Conservation (phyloP, 768 basidiomycete genomes). For the Macrolepiota dolichaula region DNA sequence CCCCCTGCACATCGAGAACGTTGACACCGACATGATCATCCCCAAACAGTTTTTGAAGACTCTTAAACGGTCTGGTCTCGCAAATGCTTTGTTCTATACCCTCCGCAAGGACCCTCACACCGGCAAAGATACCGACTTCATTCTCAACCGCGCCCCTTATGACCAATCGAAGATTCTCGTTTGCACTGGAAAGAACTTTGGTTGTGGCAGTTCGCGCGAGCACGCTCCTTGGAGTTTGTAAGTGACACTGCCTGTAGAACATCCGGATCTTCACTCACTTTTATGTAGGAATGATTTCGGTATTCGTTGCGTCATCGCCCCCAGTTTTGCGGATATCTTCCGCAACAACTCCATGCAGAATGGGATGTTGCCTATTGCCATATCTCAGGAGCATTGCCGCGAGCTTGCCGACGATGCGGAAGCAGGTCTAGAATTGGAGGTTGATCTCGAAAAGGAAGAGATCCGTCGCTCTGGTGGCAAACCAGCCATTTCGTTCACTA, state of each 20-base stretch:
- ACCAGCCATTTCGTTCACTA: constrained; percentile 68
- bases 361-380: constrained; percentile 79
- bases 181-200: constrained; percentile 86
- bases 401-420: constrained; percentile 76
- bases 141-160: constrained; percentile 80
- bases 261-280: constrained; percentile 3
- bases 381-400: constrained; percentile 69
- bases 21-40: constrained; percentile 94
- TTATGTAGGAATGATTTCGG: constrained; percentile 76
- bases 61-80: constrained; percentile 84
- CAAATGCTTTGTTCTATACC: constrained; percentile 79
- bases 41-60: constrained; percentile 95
- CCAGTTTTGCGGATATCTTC: constrained; percentile 91
- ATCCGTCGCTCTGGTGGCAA: constrained; percentile 74
- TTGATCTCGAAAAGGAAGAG: constrained; percentile 82
- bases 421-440: constrained; percentile 71
- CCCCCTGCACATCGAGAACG: constrained; percentile 77
- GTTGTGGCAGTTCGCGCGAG: constrained; percentile 87
- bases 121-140: constrained; percentile 78
- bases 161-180: constrained; percentile 75
- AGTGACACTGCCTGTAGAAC: constrained; percentile 25
- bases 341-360: constrained; percentile 89
- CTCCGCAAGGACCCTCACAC: constrained; percentile 76
- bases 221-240: constrained; percentile 88
- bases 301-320: constrained; percentile 83